Base-by-base conservation (phyloP, 2,329 filamentous ascomycete genomes). In the Sporothrix phasma region DNA sequence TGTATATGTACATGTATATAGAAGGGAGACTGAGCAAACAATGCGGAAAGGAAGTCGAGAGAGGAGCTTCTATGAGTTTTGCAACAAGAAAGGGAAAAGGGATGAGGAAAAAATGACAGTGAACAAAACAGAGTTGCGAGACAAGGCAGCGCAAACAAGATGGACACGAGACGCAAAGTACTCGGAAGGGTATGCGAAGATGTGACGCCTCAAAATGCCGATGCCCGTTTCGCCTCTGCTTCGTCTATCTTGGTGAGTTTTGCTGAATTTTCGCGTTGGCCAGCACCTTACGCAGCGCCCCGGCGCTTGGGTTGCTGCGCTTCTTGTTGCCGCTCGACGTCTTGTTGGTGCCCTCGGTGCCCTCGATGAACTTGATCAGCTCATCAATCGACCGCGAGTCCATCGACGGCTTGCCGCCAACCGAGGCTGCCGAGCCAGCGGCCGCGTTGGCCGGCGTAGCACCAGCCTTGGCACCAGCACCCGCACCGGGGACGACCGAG, bases 291-390 rank as follows among this genome's bases (percentile, higher is more conserved):
- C 51, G 51, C 51, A 5, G 51, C 51, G n/a, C 59, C 61, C n/a
- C 83, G 75, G 66, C 79, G 76, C 75, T 85, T 86, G 82, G 83
- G 67, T 84, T 84, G 67, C 77, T 78, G 31, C 59, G 63, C 62
- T 67, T 67, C 61, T 67, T 67, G 59, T 43, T 37, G 63, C 59
- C 53, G 24, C 64, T 11, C 34, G 34, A 37, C 34, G 34, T 74
- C 64, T 77, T 77, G 68, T 78, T 77, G 71, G 81, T 79, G 66
- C 79, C 77, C 62, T 85, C 82, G 17, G 75, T 79, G 49, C 92
- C 93, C 75, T 97, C 94, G 69, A 99, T 97, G 76, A 93, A 97
- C 76, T 89, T 90, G 73, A 99, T 81, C 46, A 99, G 79, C 74
- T 99, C 93, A 70, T 97, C 92, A 67, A 99, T 92, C 77, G 87